Evolutionary conservation across 1,284 basidiomycete species (phyloP), one percentile per base, ranked within the genome.

Genomic region (Ganoderma leucocontextum): DNA sequence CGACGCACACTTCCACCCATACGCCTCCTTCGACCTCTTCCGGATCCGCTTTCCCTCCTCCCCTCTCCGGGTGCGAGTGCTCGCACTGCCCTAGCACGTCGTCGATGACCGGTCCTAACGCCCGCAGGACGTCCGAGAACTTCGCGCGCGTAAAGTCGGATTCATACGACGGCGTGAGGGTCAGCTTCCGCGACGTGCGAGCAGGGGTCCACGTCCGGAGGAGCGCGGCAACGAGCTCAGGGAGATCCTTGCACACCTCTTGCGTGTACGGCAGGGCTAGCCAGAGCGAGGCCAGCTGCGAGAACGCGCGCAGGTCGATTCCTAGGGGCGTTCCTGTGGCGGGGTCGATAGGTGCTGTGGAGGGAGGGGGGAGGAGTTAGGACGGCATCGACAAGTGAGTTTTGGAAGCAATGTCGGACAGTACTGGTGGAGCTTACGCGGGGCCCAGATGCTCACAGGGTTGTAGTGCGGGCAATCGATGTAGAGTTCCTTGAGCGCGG

Each of bases 401-500:
- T 52, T 17, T 29, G 4, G 29, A 53, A 8, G 25, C 3, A 17
- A 12, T 1, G 12, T 17, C 4, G 25, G 52, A 17, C 10, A 29
- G 29, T 33, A 36, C 13, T 25, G 17, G 19, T 2, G 19, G 35
- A 15, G 35, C 55, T 35, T 58, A 58, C 55, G 55, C 29, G 35
- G 55, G 36, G 22, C 36, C 55, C 35, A 58, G 35, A 38, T 4
- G 35, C 19, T 12, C 29, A 58, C 4, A 7, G 55, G 55, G 55
- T 9, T 15, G 35, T 58, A 58, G 55, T 58, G 55, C n/a, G 55
- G 55, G 55, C 55, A 58, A 35, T 58, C 55, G 55, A 58, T 33
- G 35, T 58, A 58, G 55, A 58, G 55, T 35, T n/a, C 35, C 19
- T 58, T 58, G 35, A 38, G 55, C 29, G 55, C 33, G 7, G 55